Conservation (phyloP, 2,329 filamentous ascomycete species). For the Colletotrichum simmondsii region DNA sequence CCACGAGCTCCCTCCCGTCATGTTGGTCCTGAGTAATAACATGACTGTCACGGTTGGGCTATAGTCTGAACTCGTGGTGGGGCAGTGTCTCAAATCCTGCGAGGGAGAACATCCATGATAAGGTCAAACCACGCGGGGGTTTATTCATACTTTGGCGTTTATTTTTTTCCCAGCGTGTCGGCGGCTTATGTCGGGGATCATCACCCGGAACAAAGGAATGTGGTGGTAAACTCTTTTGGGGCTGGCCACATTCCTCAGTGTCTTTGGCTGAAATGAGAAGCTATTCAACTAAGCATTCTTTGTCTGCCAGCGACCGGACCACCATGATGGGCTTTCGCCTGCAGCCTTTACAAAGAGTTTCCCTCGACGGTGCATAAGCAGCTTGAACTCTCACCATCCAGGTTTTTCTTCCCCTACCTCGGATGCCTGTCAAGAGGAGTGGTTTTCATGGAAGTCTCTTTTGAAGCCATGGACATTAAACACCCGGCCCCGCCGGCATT, state of each 20-base stretch:
- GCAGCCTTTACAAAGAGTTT: conserved; percentile 33
- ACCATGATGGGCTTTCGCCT: conserved; percentile 26
- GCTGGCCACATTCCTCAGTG: conserved; percentile 31
- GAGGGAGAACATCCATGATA: conserved; percentile 24
- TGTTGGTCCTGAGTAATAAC: conserved; percentile 87
- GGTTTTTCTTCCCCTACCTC: not conserved
- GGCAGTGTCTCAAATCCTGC: conserved; percentile 24
- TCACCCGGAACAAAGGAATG: conserved; percentile 33
- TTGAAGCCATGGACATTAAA: conserved; percentile 32
- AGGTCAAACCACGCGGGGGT: conserved; percentile 30
- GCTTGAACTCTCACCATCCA: conserved; percentile 17
- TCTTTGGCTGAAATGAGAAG: conserved; percentile 34
- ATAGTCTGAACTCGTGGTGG: conserved; percentile 44
- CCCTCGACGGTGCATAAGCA: conserved; percentile 30
- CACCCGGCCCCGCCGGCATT: conserved; percentile 23
- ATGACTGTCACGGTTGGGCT: conserved; percentile 88
- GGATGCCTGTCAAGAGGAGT: not conserved
- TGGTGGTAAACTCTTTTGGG: conserved; percentile 27
- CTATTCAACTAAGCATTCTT: conserved; percentile 28
- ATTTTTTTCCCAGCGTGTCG: not conserved
- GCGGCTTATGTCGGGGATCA: conserved; percentile 22
- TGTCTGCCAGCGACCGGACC: conserved; percentile 26
- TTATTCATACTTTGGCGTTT: conserved; percentile 29
- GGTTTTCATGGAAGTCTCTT: not conserved
- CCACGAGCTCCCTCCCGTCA: conserved; percentile 77